Evolutionary conservation across 2,329 filamentous ascomycete genomes (phyloP).

Genomic region (Colletotrichum sojae): DNA sequence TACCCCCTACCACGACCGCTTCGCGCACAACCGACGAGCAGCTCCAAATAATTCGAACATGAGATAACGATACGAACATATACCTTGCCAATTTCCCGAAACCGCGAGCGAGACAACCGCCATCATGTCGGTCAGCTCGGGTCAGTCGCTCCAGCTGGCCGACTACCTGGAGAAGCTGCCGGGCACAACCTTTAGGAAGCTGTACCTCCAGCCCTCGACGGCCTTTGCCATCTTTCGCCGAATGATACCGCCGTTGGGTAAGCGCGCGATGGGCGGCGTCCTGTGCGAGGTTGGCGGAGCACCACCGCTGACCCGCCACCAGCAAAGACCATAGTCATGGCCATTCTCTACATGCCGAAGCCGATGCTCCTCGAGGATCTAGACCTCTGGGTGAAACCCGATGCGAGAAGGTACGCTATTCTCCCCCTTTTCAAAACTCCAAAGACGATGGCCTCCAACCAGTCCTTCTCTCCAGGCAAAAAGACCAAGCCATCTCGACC

Average conservation of each 20-base stretch:
- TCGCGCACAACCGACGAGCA: neutral
- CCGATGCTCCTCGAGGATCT: slow-evolving; percentile 86
- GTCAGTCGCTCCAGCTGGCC: slow-evolving; percentile 74
- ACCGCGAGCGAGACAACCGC: slow-evolving; percentile 26
- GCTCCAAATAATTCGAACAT: slow-evolving; percentile 10
- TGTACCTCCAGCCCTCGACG: slow-evolving; percentile 97
- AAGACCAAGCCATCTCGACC: slow-evolving; percentile 86
- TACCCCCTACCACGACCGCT: neutral
- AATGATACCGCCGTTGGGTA: slow-evolving; percentile 94
- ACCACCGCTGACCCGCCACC: slow-evolving; percentile 28
- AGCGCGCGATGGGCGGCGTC: slow-evolving; percentile 41
- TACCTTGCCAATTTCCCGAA: neutral
- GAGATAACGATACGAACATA: slow-evolving; percentile 22
- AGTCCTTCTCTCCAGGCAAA: slow-evolving; percentile 70
- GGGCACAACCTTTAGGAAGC: slow-evolving; percentile 88
- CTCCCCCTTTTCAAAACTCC: neutral
- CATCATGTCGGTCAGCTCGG: slow-evolving; percentile 61
- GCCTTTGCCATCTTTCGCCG: slow-evolving; percentile 96
- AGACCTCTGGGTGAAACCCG: slow-evolving; percentile 86
- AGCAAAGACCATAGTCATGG: slow-evolving; percentile 98
- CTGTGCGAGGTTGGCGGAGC: neutral
- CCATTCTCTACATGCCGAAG: slow-evolving; percentile 89
- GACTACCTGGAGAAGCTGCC: slow-evolving; percentile 95
- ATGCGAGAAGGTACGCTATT: slow-evolving; percentile 57
- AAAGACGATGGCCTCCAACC: too few relatives aligned